Evolutionary conservation across 805 yeast species (phyloP).

Genomic region (Yamadazyma akitaensis): DNA sequence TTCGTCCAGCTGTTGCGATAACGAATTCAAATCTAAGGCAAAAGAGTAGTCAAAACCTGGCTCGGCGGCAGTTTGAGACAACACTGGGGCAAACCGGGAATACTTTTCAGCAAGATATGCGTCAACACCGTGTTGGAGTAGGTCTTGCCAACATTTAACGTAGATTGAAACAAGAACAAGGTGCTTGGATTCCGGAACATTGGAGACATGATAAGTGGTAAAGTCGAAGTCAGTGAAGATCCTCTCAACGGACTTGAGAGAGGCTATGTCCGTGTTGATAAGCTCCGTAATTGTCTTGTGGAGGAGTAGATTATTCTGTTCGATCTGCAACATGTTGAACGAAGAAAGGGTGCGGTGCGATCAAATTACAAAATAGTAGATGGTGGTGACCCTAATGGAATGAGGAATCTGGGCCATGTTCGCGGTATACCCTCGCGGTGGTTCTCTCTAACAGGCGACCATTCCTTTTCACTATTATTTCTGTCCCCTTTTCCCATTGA

Average conservation of each 20-base stretch:
- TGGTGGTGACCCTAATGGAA: too few species aligned
- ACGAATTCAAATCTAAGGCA: conserved; percentile 53
- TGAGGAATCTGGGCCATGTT: too few species aligned
- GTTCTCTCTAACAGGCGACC: too few species aligned
- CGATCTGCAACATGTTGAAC: conserved; percentile 71
- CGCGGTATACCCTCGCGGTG: too few species aligned
- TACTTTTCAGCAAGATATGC: conserved; percentile 52
- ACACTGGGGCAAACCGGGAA: conserved; percentile 28
- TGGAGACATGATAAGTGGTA: conserved; percentile 89
- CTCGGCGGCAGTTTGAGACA: conserved; percentile 48
- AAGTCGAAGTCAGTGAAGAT: conserved; percentile 93
- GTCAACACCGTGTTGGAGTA: conserved; percentile 62
- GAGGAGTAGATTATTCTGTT: conserved; percentile 77
- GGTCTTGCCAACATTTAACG: conserved; percentile 75
- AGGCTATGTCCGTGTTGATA: conserved; percentile 45
- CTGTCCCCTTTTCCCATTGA: too few species aligned
- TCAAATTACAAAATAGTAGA: neutral
- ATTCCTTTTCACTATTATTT: too few species aligned
- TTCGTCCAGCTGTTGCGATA: conserved; percentile 40
- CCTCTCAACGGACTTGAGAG: conserved; percentile 62
- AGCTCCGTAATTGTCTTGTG: conserved; percentile 78
- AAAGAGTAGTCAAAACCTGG: conserved; percentile 80
- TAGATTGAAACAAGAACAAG: conserved; percentile 63
- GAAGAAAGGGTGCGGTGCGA: neutral
- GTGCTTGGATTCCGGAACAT: conserved; percentile 67